phyloP scores from a whole-genome alignment of 1,139 yeast species.

The Saccharomyces hybrid region DNA sequence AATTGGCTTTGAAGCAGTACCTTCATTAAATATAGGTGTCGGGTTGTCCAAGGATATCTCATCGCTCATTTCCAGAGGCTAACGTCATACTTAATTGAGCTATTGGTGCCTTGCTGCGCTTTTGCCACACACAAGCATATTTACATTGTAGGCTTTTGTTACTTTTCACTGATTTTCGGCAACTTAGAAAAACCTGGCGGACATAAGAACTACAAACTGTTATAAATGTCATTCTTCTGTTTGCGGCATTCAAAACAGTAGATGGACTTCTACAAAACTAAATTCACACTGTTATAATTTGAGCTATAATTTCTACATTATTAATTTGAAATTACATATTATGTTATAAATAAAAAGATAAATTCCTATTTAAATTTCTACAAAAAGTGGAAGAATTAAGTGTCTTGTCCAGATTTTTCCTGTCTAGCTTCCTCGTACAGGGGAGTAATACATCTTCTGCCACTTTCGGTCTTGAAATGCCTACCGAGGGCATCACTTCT shows the following conservation, averaged over 20 bases:
- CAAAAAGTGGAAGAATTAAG: not conserved
- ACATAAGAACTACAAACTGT: not conserved
- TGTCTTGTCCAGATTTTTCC: conserved; percentile 24
- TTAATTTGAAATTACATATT: not conserved
- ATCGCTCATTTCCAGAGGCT: not conserved
- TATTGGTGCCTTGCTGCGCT: conserved; percentile 3
- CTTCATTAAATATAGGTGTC: not conserved
- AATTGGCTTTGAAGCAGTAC: conserved; percentile 15
- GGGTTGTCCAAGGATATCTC: not conserved
- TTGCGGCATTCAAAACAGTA: not conserved
- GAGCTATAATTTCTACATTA: not conserved
- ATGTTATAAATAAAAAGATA: not conserved
- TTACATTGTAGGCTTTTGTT: not conserved
- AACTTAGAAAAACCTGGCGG: not conserved
- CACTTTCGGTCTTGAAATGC: conserved; percentile 91
- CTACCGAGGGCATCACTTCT: conserved; percentile 91
- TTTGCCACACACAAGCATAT: not conserved
- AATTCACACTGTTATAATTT: not conserved
- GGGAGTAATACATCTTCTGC: conserved; percentile 71
- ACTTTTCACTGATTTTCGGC: not conserved
- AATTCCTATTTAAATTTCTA: not conserved
- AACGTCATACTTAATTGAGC: not conserved
- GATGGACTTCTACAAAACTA: not conserved
- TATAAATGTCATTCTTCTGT: not conserved
- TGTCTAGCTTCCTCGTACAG: conserved; percentile 60